Evolutionary conservation across 1,284 basidiomycete genomes (phyloP).

Genomic region (Ustilago trichophora): DNA sequence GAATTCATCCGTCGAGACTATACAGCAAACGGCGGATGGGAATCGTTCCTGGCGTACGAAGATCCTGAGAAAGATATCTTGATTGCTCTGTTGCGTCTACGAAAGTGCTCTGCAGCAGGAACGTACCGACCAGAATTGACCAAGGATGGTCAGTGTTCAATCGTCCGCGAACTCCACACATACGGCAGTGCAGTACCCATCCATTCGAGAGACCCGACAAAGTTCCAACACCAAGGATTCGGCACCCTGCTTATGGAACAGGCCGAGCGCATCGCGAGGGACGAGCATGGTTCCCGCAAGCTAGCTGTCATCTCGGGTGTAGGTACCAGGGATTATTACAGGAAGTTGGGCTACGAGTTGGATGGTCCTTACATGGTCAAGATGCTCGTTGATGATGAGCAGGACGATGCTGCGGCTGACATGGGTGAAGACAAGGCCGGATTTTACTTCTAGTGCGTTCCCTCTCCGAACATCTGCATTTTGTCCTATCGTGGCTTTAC

Average conservation of each 20-base stretch:
- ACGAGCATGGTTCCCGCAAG: constrained; percentile 94
- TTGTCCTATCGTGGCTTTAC: neutral
- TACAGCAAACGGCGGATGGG: constrained; percentile 93
- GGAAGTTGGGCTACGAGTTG: constrained; percentile 88
- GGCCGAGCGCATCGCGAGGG: constrained; percentile 95
- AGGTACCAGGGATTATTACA: constrained; percentile 92
- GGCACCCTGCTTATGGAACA: constrained; percentile 99
- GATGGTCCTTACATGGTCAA: constrained; percentile 80
- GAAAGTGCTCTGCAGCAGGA: constrained; percentile 94
- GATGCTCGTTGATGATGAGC: constrained; percentile 41
- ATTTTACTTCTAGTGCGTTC: constrained; percentile 22
- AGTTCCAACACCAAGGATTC: constrained; percentile 79
- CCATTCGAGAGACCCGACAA: constrained; percentile 95
- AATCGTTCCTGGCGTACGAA: constrained; percentile 98
- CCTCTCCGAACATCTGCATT: neutral
- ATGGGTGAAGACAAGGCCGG: neutral
- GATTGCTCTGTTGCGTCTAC: constrained; percentile 87
- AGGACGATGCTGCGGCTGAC: constrained; percentile 13
- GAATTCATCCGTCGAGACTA: constrained; percentile 98
- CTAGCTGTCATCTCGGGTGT: constrained; percentile 96
- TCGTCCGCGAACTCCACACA: constrained; percentile 97
- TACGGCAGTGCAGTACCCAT: constrained; percentile 98
- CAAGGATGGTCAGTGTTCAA: constrained; percentile 80
- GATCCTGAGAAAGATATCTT: constrained; percentile 97
- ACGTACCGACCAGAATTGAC: constrained; percentile 95